Evolutionary conservation across 2,329 filamentous ascomycete species (phyloP), one percentile per base, ranked within the genome.

Genomic region (Hypoxylon sp.): DNA sequence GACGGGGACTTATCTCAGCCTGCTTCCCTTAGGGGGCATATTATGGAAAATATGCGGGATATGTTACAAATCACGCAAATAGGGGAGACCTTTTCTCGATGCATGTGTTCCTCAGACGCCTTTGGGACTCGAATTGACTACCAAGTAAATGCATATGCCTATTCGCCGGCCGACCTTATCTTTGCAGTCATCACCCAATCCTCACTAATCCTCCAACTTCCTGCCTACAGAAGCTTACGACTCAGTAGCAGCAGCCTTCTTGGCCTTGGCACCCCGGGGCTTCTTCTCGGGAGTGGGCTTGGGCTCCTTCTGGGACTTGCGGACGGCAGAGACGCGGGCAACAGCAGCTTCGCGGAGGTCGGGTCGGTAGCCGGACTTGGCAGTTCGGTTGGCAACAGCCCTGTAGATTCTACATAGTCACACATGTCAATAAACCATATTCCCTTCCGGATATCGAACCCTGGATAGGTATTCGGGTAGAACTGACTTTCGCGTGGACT

Each of bases 311-410:
- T 97, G 92, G 77, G 92, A 90, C 79, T 87, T 86, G 83, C 91
- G 92, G 86, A 97, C 88, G 78, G 94, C 94, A 78, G 91, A 94
- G 80, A 92, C 94, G 80, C 96, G 93, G 83, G 94, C 86, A 79
- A 98, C 91, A 77, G 95, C 94, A 78, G 87, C 86, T 79, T 88
- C 84, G 76, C 91, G 91, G 83, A 94, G 87, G 81, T 95, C 92
- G 78, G 87, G 78, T 77, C 92, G 93, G 91, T 98, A 99, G 80
- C 91, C 89, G 81, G 88, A 88, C 90, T 94, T 94, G 82, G 94
- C 92, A 77, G 91, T 90, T 81, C 87, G 86, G 86, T 89, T 92
- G 85, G 94, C 94, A 81, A 98, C 90, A 78, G 88, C 88, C 86
- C 92, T 93, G 91, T 94, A 98, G 85, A 92, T 91, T 89, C 94